phyloP scores from a whole-genome alignment of 768 basidiomycete genomes.

The Auricularia auricula-judae region DNA sequence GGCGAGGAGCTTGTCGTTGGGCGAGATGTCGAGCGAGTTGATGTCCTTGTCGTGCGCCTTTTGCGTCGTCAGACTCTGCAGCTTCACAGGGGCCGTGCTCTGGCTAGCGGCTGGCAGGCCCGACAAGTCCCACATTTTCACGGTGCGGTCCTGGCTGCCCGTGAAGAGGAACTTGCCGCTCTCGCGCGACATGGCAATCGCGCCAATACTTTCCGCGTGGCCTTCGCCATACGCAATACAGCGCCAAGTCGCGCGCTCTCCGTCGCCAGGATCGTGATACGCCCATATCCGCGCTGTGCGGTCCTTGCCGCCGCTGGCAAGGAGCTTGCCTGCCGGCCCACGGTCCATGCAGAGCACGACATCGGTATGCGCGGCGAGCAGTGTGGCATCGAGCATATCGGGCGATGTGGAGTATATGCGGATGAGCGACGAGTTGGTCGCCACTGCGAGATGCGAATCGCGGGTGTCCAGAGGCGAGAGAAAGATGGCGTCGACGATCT shows the following conservation, averaged over 20 bases:
- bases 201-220: slow-evolving; percentile 88
- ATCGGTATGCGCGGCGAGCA: slow-evolving; percentile 82
- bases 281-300: slow-evolving; percentile 81
- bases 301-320: slow-evolving; percentile 93
- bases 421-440: slow-evolving; percentile 95
- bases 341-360: slow-evolving; percentile 81
- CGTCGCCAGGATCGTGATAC: slow-evolving; percentile 20
- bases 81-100: slow-evolving; percentile 28
- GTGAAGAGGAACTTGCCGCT: slow-evolving; percentile 69
- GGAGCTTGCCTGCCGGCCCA: slow-evolving; percentile 50
- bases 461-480: slow-evolving; percentile 36
- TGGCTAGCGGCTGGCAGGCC: slow-evolving; percentile 25
- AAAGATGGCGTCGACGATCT: slow-evolving; percentile 85
- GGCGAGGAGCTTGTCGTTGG: slow-evolving; percentile 77
- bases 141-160: slow-evolving; percentile 92
- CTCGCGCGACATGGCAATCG: slow-evolving; percentile 70
- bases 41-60: slow-evolving; percentile 98
- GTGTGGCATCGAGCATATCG: slow-evolving; percentile 61
- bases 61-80: slow-evolving; percentile 71
- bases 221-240: slow-evolving; percentile 88
- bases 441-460: slow-evolving; percentile 79
- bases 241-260: slow-evolving; percentile 33
- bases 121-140: slow-evolving; percentile 95
- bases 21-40: slow-evolving; percentile 87
- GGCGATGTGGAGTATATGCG: slow-evolving; percentile 66